These are phyloP conservation scores for Polytrichum formosum DNA, from an alignment of 225 moss, liverwort and hornwort genomes.

Conservation along the genomic window DNA sequence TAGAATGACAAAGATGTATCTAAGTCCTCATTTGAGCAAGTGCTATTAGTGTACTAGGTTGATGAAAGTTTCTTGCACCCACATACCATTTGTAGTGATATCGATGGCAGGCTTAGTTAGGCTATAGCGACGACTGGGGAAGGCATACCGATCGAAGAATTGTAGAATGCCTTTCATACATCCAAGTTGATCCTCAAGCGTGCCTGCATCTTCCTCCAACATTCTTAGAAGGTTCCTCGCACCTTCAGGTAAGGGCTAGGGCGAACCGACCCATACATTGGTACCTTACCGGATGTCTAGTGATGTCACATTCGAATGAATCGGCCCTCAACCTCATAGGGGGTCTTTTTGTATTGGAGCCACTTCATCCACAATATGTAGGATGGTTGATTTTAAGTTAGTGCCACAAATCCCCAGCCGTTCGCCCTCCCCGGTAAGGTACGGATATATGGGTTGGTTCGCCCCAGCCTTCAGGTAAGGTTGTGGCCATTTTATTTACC, in stretches of 20 bases:
- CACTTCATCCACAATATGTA: too few species aligned
- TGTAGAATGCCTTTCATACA: slow-evolving; percentile 15
- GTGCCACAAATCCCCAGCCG: too few species aligned
- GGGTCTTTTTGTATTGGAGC: too few species aligned
- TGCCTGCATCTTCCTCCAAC: slow-evolving; percentile 3
- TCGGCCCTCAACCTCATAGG: too few species aligned
- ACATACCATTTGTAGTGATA: slow-evolving; percentile 3
- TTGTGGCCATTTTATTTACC: background rate
- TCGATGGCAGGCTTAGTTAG: slow-evolving; percentile 4
- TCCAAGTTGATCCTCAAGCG: slow-evolving; percentile 3
- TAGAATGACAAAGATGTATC: background rate
- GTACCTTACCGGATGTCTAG: too few species aligned
- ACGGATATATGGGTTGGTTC: too few species aligned
- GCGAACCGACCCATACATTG: too few species aligned
- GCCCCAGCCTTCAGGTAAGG: background rate
- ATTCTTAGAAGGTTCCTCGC: slow-evolving; percentile 2
- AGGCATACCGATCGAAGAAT: slow-evolving; percentile 11
- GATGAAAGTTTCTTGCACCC: background rate
- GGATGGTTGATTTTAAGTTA: too few species aligned
- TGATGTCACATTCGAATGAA: too few species aligned
- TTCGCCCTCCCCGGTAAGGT: too few species aligned
- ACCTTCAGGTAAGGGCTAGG: background rate
- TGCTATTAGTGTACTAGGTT: background rate
- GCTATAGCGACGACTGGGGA: slow-evolving; percentile 11
- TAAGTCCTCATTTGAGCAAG: background rate